Percentiles rank a stretch among this genome's conserved stretches.
These are phyloP conservation scores for Discostella stelligera DNA, from an alignment of 352 stramenopile genomes.

Conservation along the genomic window DNA sequence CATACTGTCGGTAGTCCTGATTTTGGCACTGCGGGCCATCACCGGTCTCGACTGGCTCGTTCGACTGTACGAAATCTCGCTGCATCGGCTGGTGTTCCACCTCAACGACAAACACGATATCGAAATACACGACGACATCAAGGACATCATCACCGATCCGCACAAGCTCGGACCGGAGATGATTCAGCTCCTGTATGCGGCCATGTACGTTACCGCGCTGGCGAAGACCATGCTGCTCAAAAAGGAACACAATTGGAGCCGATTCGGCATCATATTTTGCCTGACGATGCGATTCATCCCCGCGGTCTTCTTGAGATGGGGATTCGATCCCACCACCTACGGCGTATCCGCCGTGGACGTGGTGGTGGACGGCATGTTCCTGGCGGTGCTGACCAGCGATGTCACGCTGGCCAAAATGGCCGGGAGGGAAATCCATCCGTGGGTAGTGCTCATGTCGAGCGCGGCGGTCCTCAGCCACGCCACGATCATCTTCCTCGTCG, in stretches of 20 bases:
- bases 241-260: slow-evolving; percentile 72
- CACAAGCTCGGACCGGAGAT: slow-evolving; percentile 58
- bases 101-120: slow-evolving; percentile 67
- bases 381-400: slow-evolving; percentile 80
- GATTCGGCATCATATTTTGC: slow-evolving; percentile 72
- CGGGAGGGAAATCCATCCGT: slow-evolving; percentile 80
- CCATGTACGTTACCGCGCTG: slow-evolving; percentile 67
- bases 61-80: slow-evolving; percentile 55
- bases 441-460: slow-evolving; percentile 82
- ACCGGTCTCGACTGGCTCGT: slow-evolving; percentile 77
- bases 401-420: slow-evolving; percentile 83
- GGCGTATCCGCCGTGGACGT: slow-evolving; percentile 65
- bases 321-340: slow-evolving; percentile 46
- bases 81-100: slow-evolving; percentile 51
- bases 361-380: slow-evolving; percentile 81
- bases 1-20: slow-evolving; percentile 62
- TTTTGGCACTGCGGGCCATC: slow-evolving; percentile 65
- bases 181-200: slow-evolving; percentile 70
- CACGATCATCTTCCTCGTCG: slow-evolving; percentile 76
- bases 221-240: slow-evolving; percentile 68
- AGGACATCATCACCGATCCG: slow-evolving; percentile 59
- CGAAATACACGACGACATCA: slow-evolving; percentile 53
- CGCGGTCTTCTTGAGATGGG: slow-evolving; percentile 71
- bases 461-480: slow-evolving; percentile 72
- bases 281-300: slow-evolving; percentile 81